Percentiles rank a stretch among this genome's conserved stretches.
Evolutionary conservation across 2,329 filamentous ascomycete species (phyloP).

Genomic region (Harringtonia lauricola): DNA sequence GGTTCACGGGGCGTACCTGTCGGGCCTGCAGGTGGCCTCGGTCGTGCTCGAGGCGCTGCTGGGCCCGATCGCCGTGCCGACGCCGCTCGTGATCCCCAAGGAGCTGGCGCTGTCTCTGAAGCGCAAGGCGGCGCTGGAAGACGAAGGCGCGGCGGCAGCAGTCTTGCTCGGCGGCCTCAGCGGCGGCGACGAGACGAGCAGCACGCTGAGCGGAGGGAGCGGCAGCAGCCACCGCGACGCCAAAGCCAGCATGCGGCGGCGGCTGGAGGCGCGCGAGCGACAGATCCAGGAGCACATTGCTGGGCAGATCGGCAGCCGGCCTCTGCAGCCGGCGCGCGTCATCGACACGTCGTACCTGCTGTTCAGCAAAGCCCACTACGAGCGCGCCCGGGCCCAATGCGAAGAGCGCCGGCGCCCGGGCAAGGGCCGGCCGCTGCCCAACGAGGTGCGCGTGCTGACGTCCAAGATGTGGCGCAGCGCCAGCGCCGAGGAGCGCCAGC

Average conservation of each 20-base stretch:
- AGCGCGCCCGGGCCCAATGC: constrained; percentile 47
- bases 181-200: neutral
- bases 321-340: constrained; percentile 59
- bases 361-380: constrained; percentile 70
- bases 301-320: constrained; percentile 59
- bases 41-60: constrained; percentile 74
- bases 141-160: constrained; percentile 5
- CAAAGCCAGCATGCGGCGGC: constrained; percentile 28
- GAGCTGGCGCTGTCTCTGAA: constrained; percentile 37
- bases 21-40: constrained; percentile 78
- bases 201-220: constrained; percentile 6
- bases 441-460: constrained; percentile 75
- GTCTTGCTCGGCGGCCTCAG: constrained; percentile 15
- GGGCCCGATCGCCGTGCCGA: constrained; percentile 68
- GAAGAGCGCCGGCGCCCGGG: constrained; percentile 54
- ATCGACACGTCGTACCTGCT: constrained; percentile 80
- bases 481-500: constrained; percentile 56
- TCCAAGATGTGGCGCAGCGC: constrained; percentile 88
- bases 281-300: constrained; percentile 41
- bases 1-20: constrained; percentile 92
- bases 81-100: constrained; percentile 62
- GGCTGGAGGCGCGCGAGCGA: constrained; percentile 44
- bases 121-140: constrained; percentile 30
- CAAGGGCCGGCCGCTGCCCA: constrained; percentile 56
- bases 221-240: constrained; percentile 25